Conservation (phyloP, 768 basidiomycete genomes). For the Hemileccinum rubropunctum region DNA sequence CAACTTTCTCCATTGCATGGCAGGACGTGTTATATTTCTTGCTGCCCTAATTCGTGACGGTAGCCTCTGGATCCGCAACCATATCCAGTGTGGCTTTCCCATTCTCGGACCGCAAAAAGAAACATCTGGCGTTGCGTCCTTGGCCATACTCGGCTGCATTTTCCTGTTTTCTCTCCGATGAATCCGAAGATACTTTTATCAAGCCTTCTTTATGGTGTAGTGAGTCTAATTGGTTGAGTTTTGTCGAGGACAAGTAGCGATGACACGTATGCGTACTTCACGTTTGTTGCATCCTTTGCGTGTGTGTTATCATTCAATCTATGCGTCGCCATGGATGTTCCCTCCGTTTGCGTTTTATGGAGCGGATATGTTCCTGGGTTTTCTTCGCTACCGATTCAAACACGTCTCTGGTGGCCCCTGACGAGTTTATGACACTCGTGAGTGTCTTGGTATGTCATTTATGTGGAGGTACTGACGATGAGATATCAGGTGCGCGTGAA, state of each 20-base stretch:
- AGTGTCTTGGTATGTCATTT: conserved; percentile 14
- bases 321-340: conserved; percentile 80
- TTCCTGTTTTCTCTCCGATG: conserved; percentile 63
- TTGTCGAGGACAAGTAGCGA: background rate
- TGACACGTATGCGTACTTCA: conserved; percentile 4
- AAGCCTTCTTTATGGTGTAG: conserved; percentile 73
- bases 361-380: conserved; percentile 70
- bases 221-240: conserved; percentile 34
- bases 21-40: conserved; percentile 52
- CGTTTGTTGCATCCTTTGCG: conserved; percentile 56
- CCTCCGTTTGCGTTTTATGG: conserved; percentile 79
- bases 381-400: conserved; percentile 70
- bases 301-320: conserved; percentile 85
- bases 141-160: conserved; percentile 60
- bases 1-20: conserved; percentile 62
- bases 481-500: conserved; percentile 48
- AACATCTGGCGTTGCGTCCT: conserved; percentile 67
- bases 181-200: conserved; percentile 61
- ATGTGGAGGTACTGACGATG: background rate
- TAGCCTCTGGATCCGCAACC: conserved; percentile 75
- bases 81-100: conserved; percentile 50
- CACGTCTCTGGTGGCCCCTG: conserved; percentile 65
- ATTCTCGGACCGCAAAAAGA: conserved; percentile 75
- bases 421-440: conserved; percentile 71
- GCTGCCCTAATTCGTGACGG: conserved; percentile 44